Evolutionary conservation across 2,329 filamentous ascomycete genomes (phyloP).

Genomic region (Pseudomassariella vexata): DNA sequence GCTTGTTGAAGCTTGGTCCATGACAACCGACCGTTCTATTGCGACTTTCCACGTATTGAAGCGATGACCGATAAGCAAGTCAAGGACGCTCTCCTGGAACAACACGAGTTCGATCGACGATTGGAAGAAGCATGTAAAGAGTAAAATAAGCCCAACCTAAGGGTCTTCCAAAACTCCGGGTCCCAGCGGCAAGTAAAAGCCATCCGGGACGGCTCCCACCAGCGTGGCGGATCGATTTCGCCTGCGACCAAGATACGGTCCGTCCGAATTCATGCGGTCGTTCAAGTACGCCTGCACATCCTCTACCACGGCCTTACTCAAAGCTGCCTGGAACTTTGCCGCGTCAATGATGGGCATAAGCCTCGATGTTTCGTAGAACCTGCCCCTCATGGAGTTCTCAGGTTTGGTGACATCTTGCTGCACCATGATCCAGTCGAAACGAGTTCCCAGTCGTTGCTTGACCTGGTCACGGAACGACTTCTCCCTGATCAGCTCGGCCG

Average conservation of each 20-base stretch:
- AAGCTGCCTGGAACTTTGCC: slow-evolving; percentile 28
- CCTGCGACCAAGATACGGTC: slow-evolving; percentile 30
- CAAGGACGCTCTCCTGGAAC: too few relatives aligned
- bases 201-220: slow-evolving; percentile 11
- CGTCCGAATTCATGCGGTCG: slow-evolving; percentile 42
- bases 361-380: slow-evolving; percentile 53
- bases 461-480: slow-evolving; percentile 23
- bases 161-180: slow-evolving; percentile 5
- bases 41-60: too few relatives aligned
- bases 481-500: slow-evolving; percentile 18
- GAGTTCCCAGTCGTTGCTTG: slow-evolving; percentile 13
- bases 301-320: slow-evolving; percentile 32
- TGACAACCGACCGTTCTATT: too few relatives aligned
- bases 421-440: slow-evolving; percentile 26
- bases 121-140: too few relatives aligned
- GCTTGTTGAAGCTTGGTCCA: too few relatives aligned
- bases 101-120: too few relatives aligned
- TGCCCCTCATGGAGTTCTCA: slow-evolving; percentile 42
- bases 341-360: slow-evolving; percentile 45
- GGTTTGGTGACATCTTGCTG: slow-evolving; percentile 18
- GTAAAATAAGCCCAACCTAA: too few relatives aligned
- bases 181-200: slow-evolving; percentile 9
- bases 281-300: slow-evolving; percentile 46
- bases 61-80: too few relatives aligned
- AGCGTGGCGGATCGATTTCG: slow-evolving; percentile 13